Percentiles rank a stretch among this genome's conserved stretches.
phyloP scores from a whole-genome alignment of 768 basidiomycete species.

The Mycena vulgaris region DNA sequence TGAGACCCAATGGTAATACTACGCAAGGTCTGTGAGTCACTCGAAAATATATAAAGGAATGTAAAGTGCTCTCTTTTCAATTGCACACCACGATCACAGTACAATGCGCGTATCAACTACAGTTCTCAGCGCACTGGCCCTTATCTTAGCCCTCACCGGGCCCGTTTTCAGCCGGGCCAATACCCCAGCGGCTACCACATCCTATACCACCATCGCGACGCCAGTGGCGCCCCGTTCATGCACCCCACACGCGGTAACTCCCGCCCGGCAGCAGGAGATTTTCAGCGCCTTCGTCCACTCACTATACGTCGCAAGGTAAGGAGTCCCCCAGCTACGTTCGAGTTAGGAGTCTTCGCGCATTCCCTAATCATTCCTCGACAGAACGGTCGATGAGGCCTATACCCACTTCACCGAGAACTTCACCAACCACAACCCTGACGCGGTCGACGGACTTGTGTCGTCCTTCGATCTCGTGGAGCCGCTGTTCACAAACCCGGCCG shows the following conservation, averaged over 20 bases:
- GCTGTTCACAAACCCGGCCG: not conserved
- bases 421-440: slow-evolving; percentile 15
- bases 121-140: not conserved
- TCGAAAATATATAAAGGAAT: not conserved
- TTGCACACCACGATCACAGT: not conserved
- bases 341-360: not conserved
- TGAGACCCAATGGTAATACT: not conserved
- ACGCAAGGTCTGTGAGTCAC: not conserved
- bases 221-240: not conserved
- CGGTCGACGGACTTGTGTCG: not conserved
- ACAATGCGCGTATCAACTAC: not conserved
- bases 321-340: not conserved
- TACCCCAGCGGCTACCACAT: not conserved
- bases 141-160: not conserved
- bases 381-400: slow-evolving; percentile 1
- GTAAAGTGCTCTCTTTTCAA: not conserved
- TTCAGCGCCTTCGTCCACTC: not conserved
- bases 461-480: not conserved
- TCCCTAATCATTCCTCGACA: not conserved
- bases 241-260: not conserved
- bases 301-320: not conserved
- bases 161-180: not conserved
- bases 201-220: not conserved
- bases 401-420: slow-evolving; percentile 13
- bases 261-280: not conserved